These are phyloP conservation scores for Dactylellina haptotyla DNA, from an alignment of 2,329 filamentous ascomycete species.

Conservation along the genomic window DNA sequence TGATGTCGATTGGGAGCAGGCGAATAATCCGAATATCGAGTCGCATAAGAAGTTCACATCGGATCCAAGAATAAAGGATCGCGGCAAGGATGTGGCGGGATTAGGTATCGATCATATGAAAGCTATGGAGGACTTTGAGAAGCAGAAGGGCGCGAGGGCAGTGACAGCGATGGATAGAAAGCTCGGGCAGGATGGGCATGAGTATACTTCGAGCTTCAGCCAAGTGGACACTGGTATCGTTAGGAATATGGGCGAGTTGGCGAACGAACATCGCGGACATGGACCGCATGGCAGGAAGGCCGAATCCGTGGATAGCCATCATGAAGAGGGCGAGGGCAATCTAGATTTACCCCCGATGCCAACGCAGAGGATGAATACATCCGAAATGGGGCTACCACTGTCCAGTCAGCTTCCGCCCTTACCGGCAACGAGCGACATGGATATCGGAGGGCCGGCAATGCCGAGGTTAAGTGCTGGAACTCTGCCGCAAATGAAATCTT, in stretches of 20 bases:
- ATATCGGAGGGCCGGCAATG: slow-evolving; percentile 78
- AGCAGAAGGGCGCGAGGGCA: slow-evolving; percentile 23
- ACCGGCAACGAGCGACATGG: slow-evolving; percentile 78
- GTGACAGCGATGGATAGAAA: slow-evolving; percentile 43
- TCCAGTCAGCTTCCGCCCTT: slow-evolving; percentile 76
- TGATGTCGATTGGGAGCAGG: slow-evolving; percentile 73
- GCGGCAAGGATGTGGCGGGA: slow-evolving; percentile 78
- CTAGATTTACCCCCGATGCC: slow-evolving; percentile 67
- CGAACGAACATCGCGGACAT: slow-evolving; percentile 14
- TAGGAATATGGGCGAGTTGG: slow-evolving; percentile 5
- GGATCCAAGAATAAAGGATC: slow-evolving; percentile 70
- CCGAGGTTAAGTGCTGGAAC: slow-evolving; percentile 65
- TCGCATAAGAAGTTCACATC: slow-evolving; percentile 67
- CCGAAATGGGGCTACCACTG: slow-evolving; percentile 74
- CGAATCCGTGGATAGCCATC: slow-evolving; percentile 53
- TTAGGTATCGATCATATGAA: slow-evolving; percentile 81
- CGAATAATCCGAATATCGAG: slow-evolving; percentile 69
- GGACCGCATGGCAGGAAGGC: neutral
- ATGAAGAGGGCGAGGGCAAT: slow-evolving; percentile 63
- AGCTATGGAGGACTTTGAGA: slow-evolving; percentile 57
- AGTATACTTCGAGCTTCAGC: slow-evolving; percentile 48
- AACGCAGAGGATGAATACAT: slow-evolving; percentile 69
- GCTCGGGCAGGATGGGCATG: slow-evolving; percentile 40
- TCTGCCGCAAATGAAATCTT: slow-evolving; percentile 57
- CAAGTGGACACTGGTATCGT: slow-evolving; percentile 50